Percentiles rank a stretch among this genome's conserved stretches.
Evolutionary conservation across 2,329 filamentous ascomycete species (phyloP).

Genomic region (Pestalotiopsis fici): DNA sequence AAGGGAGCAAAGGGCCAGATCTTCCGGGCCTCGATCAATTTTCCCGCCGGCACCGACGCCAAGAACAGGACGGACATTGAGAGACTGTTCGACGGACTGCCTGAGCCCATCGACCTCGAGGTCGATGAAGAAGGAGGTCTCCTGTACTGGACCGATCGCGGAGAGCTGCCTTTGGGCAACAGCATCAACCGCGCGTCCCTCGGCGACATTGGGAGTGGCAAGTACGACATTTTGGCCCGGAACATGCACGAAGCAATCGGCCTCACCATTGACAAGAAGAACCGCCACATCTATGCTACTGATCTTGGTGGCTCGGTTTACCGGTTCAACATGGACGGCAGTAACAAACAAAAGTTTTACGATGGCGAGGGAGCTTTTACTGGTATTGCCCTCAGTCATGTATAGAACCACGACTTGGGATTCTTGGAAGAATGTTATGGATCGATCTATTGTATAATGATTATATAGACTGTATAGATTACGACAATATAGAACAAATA

Average conservation of each 20-base stretch:
- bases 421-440: not conserved
- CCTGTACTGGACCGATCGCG: slow-evolving; percentile 8
- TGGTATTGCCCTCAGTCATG: slow-evolving; percentile 17
- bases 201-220: slow-evolving; percentile 1
- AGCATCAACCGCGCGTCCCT: not conserved
- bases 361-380: slow-evolving; percentile 22
- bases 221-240: slow-evolving; percentile 29
- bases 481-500: not conserved
- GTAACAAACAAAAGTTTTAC: slow-evolving; percentile 26
- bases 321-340: slow-evolving; percentile 31
- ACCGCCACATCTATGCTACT: slow-evolving; percentile 36
- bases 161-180: slow-evolving; percentile 4
- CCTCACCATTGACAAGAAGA: slow-evolving; percentile 37
- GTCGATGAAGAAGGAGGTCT: not conserved
- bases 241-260: slow-evolving; percentile 49
- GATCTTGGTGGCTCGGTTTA: slow-evolving; percentile 42
- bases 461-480: not conserved
- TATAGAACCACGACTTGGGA: not conserved
- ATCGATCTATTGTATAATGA: not conserved
- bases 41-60: not conserved
- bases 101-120: slow-evolving; percentile 7
- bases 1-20: slow-evolving; percentile 1
- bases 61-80: not conserved
- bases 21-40: slow-evolving; percentile 5
- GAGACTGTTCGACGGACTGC: not conserved